phyloP scores from a whole-genome alignment of 2,329 filamentous ascomycete species.

The Diaporthe destruens region DNA sequence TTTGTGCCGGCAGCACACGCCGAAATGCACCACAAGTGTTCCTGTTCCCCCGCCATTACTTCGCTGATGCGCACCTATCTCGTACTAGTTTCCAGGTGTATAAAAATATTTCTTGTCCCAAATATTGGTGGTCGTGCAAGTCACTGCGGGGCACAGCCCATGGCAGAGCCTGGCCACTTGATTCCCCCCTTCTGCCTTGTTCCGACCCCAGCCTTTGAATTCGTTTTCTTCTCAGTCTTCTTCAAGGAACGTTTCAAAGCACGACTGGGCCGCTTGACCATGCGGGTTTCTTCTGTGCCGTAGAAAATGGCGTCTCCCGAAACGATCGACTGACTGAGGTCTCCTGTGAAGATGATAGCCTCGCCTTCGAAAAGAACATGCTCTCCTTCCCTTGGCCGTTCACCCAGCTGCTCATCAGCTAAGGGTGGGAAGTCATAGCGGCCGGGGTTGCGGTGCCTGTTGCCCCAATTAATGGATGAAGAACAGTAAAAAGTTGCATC shows the following conservation, averaged over 20 bases:
- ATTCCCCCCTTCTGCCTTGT: neutral
- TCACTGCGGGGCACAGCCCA: too few species aligned
- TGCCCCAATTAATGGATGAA: too few species aligned
- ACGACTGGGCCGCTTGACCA: too few species aligned
- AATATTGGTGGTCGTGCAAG: neutral
- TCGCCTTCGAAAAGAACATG: neutral
- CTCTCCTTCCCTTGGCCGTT: neutral
- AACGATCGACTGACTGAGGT: too few species aligned
- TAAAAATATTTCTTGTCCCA: neutral
- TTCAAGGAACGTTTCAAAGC: too few species aligned
- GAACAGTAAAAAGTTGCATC: neutral
- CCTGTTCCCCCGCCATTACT: neutral
- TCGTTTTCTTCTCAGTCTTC: neutral
- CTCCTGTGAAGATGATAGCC: neutral
- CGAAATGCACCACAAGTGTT: neutral
- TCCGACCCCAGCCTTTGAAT: too few species aligned
- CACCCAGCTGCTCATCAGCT: too few species aligned
- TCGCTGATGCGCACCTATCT: neutral
- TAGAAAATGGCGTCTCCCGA: slow-evolving; percentile 13
- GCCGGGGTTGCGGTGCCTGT: too few species aligned
- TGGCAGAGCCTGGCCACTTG: too few species aligned
- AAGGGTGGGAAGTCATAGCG: too few species aligned
- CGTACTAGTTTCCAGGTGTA: too few species aligned
- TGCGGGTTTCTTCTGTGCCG: neutral
- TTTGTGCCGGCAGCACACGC: too few species aligned